Conservation (phyloP, 75 land plant genomes). For the Sequoia sempervirens region DNA sequence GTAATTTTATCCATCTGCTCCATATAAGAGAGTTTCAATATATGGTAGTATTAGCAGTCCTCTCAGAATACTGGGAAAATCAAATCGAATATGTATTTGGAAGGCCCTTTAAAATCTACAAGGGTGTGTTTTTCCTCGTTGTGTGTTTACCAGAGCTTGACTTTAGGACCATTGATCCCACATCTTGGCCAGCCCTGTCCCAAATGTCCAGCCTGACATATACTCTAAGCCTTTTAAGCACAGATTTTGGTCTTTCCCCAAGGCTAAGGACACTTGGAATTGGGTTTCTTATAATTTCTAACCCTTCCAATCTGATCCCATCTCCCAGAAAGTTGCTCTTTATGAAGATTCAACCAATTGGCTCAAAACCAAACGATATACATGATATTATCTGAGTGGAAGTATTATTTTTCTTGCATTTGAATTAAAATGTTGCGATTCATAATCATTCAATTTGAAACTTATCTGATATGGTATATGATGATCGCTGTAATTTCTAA, state of each 20-base stretch:
- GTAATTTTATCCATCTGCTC: constrained; percentile 4
- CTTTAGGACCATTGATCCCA: background rate
- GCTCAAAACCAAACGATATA: background rate
- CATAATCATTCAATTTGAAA: background rate
- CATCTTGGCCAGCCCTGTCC: background rate
- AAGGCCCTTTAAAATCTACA: background rate
- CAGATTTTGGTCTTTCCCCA: no score
- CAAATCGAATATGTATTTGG: background rate
- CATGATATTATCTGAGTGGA: background rate
- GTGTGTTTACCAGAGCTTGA: background rate
- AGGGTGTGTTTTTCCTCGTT: no score
- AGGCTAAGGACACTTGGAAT: background rate
- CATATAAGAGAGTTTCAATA: background rate
- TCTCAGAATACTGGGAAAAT: background rate
- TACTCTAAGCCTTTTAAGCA: background rate
- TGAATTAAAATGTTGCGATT: background rate
- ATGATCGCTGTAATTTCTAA: background rate
- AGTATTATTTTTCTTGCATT: background rate
- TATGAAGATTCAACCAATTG: background rate
- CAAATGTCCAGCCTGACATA: background rate
- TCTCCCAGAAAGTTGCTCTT: background rate
- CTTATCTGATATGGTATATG: background rate
- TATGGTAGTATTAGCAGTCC: background rate
- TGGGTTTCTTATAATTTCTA: background rate
- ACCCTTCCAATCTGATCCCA: background rate